phyloP scores from a whole-genome alignment of 345 rosid species.

The Bruguiera parviflora region DNA sequence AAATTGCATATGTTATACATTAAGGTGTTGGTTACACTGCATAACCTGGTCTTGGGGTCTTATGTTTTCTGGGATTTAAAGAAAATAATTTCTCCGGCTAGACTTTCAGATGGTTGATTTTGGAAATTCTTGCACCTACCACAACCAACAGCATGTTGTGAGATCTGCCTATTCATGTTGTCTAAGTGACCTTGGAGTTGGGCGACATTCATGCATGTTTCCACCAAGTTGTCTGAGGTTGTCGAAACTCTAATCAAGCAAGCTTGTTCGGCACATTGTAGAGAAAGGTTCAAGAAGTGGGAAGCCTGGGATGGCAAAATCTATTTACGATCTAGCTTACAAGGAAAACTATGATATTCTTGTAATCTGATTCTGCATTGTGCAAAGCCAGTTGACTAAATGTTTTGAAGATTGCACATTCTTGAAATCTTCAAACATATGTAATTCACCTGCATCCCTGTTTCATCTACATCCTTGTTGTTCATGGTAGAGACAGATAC shows the following conservation, averaged over 20 bases:
- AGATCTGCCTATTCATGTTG: too few species aligned
- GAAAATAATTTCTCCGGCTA: too few species aligned
- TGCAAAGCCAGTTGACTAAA: not conserved
- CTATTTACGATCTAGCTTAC: not conserved
- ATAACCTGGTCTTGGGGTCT: too few species aligned
- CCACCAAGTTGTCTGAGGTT: too few species aligned
- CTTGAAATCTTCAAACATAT: not conserved
- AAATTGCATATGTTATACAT: too few species aligned
- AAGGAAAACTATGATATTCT: not conserved
- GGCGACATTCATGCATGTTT: too few species aligned
- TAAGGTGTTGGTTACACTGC: too few species aligned
- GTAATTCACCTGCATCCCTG: not conserved
- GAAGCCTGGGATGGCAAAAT: not conserved
- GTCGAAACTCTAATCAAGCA: too few species aligned
- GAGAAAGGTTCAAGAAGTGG: not conserved
- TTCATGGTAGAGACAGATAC: too few species aligned
- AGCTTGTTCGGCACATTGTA: not conserved
- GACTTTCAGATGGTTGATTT: too few species aligned
- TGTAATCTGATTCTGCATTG: not conserved
- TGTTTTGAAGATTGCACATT: constrained; percentile 3
- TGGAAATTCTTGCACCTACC: not conserved
- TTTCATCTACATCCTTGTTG: not conserved
- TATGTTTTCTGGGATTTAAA: too few species aligned
- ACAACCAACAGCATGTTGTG: not conserved
- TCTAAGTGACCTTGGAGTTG: too few species aligned